Evolutionary conservation across 2,329 filamentous ascomycete species (phyloP).

Genomic region (Trichoderma semiorbis): DNA sequence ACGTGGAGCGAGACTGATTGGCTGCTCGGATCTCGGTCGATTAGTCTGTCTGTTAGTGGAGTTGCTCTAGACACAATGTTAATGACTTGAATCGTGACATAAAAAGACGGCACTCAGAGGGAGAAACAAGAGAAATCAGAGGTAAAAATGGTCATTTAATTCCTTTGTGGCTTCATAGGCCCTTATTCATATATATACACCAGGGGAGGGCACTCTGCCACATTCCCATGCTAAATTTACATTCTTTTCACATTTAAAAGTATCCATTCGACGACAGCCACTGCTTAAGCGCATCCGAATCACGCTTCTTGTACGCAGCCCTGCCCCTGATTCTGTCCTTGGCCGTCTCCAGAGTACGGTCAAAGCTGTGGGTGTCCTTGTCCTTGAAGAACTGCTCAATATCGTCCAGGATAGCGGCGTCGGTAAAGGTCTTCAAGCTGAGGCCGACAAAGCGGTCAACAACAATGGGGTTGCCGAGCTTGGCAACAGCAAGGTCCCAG

Average conservation of each 20-base stretch:
- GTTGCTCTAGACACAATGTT: too few species aligned
- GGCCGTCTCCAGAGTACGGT: slow-evolving; percentile 80
- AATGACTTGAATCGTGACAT: too few species aligned
- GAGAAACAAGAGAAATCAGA: neutral
- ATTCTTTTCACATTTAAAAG: slow-evolving; percentile 27
- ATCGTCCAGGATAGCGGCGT: slow-evolving; percentile 65
- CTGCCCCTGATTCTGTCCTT: slow-evolving; percentile 82
- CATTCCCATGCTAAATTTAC: neutral
- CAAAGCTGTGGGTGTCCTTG: slow-evolving; percentile 83
- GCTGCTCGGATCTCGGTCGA: neutral
- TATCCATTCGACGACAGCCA: slow-evolving; percentile 65
- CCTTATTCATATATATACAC: neutral
- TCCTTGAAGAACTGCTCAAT: slow-evolving; percentile 80
- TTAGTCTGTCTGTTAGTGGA: too few species aligned
- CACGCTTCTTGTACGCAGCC: slow-evolving; percentile 76
- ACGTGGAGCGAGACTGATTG: neutral
- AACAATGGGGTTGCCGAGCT: slow-evolving; percentile 79
- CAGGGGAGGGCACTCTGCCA: neutral
- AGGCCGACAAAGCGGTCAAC: slow-evolving; percentile 84
- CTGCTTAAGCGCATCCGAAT: slow-evolving; percentile 67
- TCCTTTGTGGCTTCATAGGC: neutral
- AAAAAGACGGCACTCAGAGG: neutral
- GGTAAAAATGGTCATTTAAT: neutral
- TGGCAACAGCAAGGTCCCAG: slow-evolving; percentile 70
- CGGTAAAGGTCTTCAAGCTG: slow-evolving; percentile 74